These are phyloP conservation scores for Aspergillus diversus DNA, from an alignment of 495 filamentous ascomycete species.

Conservation along the genomic window DNA sequence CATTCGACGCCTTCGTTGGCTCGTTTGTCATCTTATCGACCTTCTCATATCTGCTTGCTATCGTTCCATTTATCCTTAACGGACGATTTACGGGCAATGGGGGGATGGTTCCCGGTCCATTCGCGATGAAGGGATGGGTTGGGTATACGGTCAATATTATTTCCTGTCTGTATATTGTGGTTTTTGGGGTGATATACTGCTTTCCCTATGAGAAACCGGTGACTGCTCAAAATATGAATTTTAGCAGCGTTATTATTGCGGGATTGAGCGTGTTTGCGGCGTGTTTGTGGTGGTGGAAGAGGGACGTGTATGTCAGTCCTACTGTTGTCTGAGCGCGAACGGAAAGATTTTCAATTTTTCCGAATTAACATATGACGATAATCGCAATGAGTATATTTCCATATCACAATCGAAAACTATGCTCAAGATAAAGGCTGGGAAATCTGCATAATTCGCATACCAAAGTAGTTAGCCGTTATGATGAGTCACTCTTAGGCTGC, in stretches of 20 bases:
- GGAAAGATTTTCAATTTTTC: too few species aligned
- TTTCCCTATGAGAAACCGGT: constrained; percentile 68
- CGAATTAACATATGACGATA: too few species aligned
- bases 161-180: constrained; percentile 64
- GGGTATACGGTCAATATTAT: constrained; percentile 64
- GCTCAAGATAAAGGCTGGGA: too few species aligned
- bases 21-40: constrained; percentile 73
- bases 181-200: constrained; percentile 79
- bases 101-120: constrained; percentile 54
- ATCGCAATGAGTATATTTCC: too few species aligned
- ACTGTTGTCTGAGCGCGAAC: too few species aligned
- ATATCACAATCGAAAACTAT: too few species aligned
- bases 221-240: constrained; percentile 66
- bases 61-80: constrained; percentile 71
- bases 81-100: constrained; percentile 54
- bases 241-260: constrained; percentile 66
- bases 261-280: constrained; percentile 54
- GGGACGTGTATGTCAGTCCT: too few species aligned
- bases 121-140: constrained; percentile 63
- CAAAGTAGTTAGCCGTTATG: too few species aligned
- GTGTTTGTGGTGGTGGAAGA: constrained; percentile 39
- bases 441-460: too few species aligned
- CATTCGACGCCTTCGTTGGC: constrained; percentile 75
- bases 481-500: too few species aligned
- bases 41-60: constrained; percentile 74